Conservation (phyloP, 164 flowering plant species). For the grape (Vitis vinifera) region DNA sequence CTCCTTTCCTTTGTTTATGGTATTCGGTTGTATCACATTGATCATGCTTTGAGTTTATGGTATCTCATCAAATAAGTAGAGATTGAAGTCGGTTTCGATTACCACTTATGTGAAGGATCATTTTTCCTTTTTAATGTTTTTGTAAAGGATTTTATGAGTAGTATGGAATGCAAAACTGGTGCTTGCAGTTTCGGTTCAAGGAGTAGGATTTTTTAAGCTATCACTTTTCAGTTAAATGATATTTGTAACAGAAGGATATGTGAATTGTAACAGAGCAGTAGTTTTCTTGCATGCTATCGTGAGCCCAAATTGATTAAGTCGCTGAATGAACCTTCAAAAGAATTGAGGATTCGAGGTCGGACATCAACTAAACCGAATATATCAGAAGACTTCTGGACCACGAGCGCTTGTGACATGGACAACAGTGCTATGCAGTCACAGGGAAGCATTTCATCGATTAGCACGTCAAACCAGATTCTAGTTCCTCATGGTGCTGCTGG, state of each 20-base stretch:
- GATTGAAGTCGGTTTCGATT: no score
- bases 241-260: conserved; percentile 14
- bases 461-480: conserved; percentile 33
- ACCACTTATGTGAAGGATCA: no score
- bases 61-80: no score
- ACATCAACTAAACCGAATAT: conserved; percentile 22
- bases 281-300: conserved; percentile 39
- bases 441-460: conserved; percentile 57
- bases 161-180: no score
- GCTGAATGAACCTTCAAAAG: conserved; percentile 19
- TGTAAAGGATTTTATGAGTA: no score
- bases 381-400: conserved; percentile 52
- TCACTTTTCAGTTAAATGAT: conserved; percentile 5
- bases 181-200: no score
- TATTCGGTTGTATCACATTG: no score
- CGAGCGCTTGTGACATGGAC: conserved; percentile 56
- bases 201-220: no score
- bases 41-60: no score
- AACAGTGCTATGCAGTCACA: conserved; percentile 50
- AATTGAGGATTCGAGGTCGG: conserved; percentile 7
- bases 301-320: conserved; percentile 20
- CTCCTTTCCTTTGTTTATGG: no score
- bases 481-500: conserved; percentile 32
- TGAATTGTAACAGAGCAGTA: conserved; percentile 56
- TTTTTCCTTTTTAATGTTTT: no score